phyloP scores from a whole-genome alignment of 2,329 filamentous ascomycete species.

The Penicillium paneum region DNA sequence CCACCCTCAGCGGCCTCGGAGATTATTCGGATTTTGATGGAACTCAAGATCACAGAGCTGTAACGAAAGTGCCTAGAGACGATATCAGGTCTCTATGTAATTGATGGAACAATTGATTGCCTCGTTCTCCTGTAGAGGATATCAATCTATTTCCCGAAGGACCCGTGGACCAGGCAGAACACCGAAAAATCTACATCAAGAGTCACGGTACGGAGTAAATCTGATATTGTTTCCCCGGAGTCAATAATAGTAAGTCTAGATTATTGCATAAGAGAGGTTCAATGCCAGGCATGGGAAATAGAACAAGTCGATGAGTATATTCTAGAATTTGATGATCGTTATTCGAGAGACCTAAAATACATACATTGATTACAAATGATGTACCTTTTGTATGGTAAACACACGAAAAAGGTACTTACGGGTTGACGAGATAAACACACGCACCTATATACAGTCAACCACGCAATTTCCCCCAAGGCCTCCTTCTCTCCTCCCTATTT shows the following conservation, averaged over 20 bases:
- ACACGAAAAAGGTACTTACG: neutral
- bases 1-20: neutral
- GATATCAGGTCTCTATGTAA: neutral
- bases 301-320: neutral
- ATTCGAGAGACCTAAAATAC: no score
- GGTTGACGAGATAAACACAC: neutral
- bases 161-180: neutral
- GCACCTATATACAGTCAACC: neutral
- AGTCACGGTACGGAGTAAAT: neutral
- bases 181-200: neutral
- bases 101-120: neutral
- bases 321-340: neutral
- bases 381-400: neutral
- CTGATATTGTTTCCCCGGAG: neutral
- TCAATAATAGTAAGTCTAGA: neutral
- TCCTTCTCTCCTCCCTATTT: neutral
- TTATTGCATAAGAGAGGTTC: neutral
- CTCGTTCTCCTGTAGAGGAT: neutral
- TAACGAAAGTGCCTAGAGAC: neutral
- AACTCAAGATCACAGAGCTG: neutral
- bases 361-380: neutral
- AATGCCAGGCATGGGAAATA: neutral
- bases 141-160: neutral
- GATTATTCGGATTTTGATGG: neutral
- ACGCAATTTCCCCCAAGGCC: neutral